Conservation (phyloP, 352 stramenopile genomes). For the Aphanomyces stellatus region DNA sequence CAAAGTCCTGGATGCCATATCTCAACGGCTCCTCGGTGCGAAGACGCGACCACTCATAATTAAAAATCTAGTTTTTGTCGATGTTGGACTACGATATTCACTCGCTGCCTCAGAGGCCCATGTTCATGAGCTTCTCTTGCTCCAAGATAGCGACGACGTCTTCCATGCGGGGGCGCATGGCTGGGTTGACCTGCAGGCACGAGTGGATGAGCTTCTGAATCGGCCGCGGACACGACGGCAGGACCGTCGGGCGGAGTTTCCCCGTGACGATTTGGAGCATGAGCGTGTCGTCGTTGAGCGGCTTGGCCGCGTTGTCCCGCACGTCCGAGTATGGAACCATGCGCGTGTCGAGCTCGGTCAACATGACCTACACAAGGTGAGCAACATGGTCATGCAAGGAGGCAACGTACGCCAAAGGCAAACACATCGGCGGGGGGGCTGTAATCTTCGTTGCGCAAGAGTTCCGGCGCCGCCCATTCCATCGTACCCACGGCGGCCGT, state of each 20-base stretch:
- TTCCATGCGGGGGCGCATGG: not conserved
- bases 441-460: slow-evolving; percentile 20
- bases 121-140: slow-evolving; percentile 15
- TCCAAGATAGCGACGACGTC: slow-evolving; percentile 16
- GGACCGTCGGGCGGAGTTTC: slow-evolving; percentile 9
- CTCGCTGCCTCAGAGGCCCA: slow-evolving; percentile 15
- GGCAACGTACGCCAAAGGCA: slow-evolving; percentile 13
- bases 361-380: slow-evolving; percentile 6
- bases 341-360: slow-evolving; percentile 18
- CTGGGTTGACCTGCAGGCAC: slow-evolving; percentile 10
- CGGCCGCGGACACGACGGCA: slow-evolving; percentile 14
- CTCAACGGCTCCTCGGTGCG: too few relatives aligned
- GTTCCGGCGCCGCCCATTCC: slow-evolving; percentile 19
- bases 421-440: slow-evolving; percentile 15
- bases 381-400: not conserved
- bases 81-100: too few relatives aligned
- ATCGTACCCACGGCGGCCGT: slow-evolving; percentile 17
- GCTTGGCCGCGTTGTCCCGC: not conserved
- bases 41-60: too few relatives aligned
- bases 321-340: slow-evolving; percentile 16
- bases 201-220: slow-evolving; percentile 21
- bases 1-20: too few relatives aligned
- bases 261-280: slow-evolving; percentile 18
- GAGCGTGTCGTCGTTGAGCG: slow-evolving; percentile 11
- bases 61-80: too few relatives aligned